These are phyloP conservation scores for Globisporangium perplexum DNA, from an alignment of 352 stramenopile species.

Conservation along the genomic window DNA sequence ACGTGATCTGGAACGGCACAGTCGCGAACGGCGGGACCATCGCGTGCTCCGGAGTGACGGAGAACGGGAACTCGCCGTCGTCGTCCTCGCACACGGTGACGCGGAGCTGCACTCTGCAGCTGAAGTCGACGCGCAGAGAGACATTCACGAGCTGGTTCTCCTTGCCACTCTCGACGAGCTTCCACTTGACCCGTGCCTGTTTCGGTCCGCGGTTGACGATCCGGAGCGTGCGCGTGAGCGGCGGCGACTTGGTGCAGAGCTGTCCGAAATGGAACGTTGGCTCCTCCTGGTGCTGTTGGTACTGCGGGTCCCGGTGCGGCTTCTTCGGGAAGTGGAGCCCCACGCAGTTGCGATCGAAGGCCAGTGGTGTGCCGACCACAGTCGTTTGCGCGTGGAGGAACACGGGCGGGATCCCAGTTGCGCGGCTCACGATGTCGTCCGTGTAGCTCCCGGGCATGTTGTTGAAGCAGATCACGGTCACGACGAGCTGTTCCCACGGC, in stretches of 20 bases:
- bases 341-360: slow-evolving; percentile 59
- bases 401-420: slow-evolving; percentile 40
- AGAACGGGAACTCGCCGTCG: slow-evolving; percentile 28
- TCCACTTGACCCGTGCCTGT: slow-evolving; percentile 49
- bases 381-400: slow-evolving; percentile 50
- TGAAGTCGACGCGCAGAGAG: slow-evolving; percentile 50
- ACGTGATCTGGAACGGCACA: slow-evolving; percentile 49
- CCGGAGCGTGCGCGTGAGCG: slow-evolving; percentile 41
- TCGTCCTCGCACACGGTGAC: slow-evolving; percentile 28
- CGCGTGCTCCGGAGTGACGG: slow-evolving; percentile 13
- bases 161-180: slow-evolving; percentile 34
- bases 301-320: neutral
- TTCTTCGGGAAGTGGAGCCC: slow-evolving; percentile 35
- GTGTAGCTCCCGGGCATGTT: slow-evolving; percentile 69
- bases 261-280: slow-evolving; percentile 46
- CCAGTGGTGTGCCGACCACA: slow-evolving; percentile 50
- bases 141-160: slow-evolving; percentile 56
- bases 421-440: slow-evolving; percentile 58
- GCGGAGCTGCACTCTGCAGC: slow-evolving; percentile 29
- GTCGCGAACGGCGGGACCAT: slow-evolving; percentile 29
- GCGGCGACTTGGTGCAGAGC: slow-evolving; percentile 30
- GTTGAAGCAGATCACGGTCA: slow-evolving; percentile 62
- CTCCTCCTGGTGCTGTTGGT: slow-evolving; percentile 3
- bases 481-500: slow-evolving; percentile 52
- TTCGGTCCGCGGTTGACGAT: slow-evolving; percentile 70